Conservation (phyloP, 805 yeast genomes). For the Candida fluviatilis region DNA sequence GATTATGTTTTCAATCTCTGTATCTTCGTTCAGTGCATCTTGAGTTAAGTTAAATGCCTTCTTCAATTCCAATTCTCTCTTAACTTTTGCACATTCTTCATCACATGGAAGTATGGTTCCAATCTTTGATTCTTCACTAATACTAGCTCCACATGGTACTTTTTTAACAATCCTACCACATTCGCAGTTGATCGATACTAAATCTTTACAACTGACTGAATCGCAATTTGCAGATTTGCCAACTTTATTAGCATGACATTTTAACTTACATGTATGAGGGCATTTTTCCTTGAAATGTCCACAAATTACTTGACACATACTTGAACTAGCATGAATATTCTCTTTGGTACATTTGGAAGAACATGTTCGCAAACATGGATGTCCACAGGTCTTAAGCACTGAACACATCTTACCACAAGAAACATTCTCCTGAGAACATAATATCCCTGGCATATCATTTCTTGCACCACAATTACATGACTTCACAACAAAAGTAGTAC, state of each 20-base stretch:
- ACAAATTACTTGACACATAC: slow-evolving; percentile 57
- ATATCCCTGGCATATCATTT: slow-evolving; percentile 51
- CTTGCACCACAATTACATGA: slow-evolving; percentile 59
- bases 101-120: slow-evolving; percentile 55
- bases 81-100: slow-evolving; percentile 58
- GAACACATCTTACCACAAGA: slow-evolving; percentile 51
- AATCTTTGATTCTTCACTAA: slow-evolving; percentile 23
- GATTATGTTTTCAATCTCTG: slow-evolving; percentile 3
- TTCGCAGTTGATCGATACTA: slow-evolving; percentile 49
- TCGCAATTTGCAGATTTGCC: slow-evolving; percentile 44
- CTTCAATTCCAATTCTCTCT: slow-evolving; percentile 58
- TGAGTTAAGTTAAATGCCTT: slow-evolving; percentile 49
- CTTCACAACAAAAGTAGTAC: slow-evolving; percentile 57
- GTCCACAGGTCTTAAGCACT: slow-evolving; percentile 35
- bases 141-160: slow-evolving; percentile 57
- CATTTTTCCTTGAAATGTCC: slow-evolving; percentile 49
- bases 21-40: slow-evolving; percentile 9
- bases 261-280: slow-evolving; percentile 60
- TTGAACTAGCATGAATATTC: slow-evolving; percentile 46
- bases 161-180: slow-evolving; percentile 56
- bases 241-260: slow-evolving; percentile 56
- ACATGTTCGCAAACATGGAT: slow-evolving; percentile 54
- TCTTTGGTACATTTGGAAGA: slow-evolving; percentile 57
- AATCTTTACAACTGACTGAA: slow-evolving; percentile 45
- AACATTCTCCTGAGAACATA: slow-evolving; percentile 64